Percentiles rank a stretch among this genome's conserved stretches.
Conservation (phyloP, 352 stramenopile species). For the Globisporangium ultimum region DNA sequence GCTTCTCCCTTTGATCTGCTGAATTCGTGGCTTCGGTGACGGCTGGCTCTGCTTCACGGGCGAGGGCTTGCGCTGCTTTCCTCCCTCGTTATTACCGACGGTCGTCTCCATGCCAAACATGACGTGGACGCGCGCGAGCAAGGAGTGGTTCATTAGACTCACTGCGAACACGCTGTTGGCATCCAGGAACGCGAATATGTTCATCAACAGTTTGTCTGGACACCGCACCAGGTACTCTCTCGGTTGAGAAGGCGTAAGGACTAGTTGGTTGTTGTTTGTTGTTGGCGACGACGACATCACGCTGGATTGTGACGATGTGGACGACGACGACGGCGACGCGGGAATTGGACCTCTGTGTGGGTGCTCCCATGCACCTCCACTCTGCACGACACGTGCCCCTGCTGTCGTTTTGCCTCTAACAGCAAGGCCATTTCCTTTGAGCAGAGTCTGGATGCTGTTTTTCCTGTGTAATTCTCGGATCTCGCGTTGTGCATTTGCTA, state of each 20-base stretch:
- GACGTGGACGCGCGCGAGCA: slow-evolving; percentile 54
- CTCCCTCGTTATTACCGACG: slow-evolving; percentile 4
- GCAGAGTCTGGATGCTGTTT: slow-evolving; percentile 65
- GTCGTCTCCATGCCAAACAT: slow-evolving; percentile 57
- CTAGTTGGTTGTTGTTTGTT: slow-evolving; percentile 14
- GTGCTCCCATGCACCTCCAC: too few relatives aligned
- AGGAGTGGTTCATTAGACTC: slow-evolving; percentile 52
- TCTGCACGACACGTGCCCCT: not conserved
- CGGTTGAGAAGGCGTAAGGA: slow-evolving; percentile 2
- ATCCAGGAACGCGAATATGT: slow-evolving; percentile 65
- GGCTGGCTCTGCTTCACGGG: slow-evolving; percentile 2
- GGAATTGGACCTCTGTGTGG: not conserved
- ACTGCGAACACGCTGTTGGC: slow-evolving; percentile 68
- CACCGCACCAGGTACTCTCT: slow-evolving; percentile 29
- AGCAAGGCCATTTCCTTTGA: slow-evolving; percentile 27
- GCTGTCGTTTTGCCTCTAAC: too few relatives aligned
- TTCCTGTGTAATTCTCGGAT: slow-evolving; percentile 68
- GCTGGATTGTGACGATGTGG: slow-evolving; percentile 10
- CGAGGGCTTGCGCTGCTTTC: too few relatives aligned
- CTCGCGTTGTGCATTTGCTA: slow-evolving; percentile 64
- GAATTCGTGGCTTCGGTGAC: slow-evolving; percentile 18
- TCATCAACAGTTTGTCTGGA: slow-evolving; percentile 58
- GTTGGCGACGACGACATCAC: slow-evolving; percentile 5
- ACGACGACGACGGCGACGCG: slow-evolving; percentile 2
- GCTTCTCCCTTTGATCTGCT: slow-evolving; percentile 20